These are phyloP conservation scores for Sphagnum fallax DNA, from an alignment of 228 moss, liverwort and hornwort genomes.

Conservation along the genomic window DNA sequence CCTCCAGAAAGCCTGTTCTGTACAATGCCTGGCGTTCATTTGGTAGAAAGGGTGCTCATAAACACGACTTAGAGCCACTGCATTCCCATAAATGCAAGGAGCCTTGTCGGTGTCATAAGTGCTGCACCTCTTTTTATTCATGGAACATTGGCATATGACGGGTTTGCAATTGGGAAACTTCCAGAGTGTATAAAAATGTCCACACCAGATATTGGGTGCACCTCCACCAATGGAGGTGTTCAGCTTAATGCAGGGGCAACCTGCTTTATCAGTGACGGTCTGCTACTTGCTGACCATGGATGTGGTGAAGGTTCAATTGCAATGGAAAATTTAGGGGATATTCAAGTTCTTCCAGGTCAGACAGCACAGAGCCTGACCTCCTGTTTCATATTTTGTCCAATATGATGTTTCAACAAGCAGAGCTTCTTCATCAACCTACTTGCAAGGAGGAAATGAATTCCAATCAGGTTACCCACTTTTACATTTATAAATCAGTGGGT, in stretches of 20 bases:
- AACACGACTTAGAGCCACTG: constrained; percentile 53
- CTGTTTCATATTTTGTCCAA: constrained; percentile 75
- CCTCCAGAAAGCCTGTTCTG: constrained; percentile 89
- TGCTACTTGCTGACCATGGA: constrained; percentile 33
- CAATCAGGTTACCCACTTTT: constrained; percentile 21
- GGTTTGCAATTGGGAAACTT: constrained; percentile 22
- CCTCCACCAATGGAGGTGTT: no score
- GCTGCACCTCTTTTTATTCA: background rate
- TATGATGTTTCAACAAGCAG: constrained; percentile 76
- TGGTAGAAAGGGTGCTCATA: constrained; percentile 57
- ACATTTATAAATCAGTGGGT: no score
- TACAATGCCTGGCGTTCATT: constrained; percentile 94
- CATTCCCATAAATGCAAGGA: constrained; percentile 70
- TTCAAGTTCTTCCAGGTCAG: constrained; percentile 39
- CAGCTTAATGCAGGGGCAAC: constrained; percentile 32
- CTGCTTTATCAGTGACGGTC: constrained; percentile 38
- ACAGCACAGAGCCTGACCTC: constrained; percentile 62
- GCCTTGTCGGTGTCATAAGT: constrained; percentile 26
- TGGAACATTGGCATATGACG: constrained; percentile 4
- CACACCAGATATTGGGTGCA: constrained; percentile 21
- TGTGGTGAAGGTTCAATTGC: constrained; percentile 19
- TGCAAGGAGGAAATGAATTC: constrained; percentile 56
- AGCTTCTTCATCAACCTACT: constrained; percentile 58
- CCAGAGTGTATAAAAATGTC: constrained; percentile 20
- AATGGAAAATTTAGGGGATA: constrained; percentile 34